A percentile compares a stretch with the other conserved stretches of the same genome.
Evolutionary conservation across 73 alveolate genomes (phyloP).

Genomic region (Symbiodinium natans): DNA sequence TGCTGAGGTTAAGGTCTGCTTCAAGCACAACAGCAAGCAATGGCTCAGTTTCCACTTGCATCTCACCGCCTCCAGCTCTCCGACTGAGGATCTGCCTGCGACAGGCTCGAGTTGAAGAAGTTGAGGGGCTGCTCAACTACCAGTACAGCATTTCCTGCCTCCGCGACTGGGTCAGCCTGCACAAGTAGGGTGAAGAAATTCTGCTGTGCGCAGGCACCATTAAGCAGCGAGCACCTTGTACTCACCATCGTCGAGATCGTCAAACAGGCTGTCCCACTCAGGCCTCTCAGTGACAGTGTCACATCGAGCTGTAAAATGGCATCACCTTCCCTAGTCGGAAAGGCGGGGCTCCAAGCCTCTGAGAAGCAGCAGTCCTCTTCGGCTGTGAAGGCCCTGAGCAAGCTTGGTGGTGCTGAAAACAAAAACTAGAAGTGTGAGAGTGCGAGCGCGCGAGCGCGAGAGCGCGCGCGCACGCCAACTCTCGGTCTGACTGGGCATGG

Average conservation of each 20-base stretch:
- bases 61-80: neutral
- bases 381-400: neutral
- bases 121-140: neutral
- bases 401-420: no score
- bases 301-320: neutral
- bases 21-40: no score
- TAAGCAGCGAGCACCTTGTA: neutral
- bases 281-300: no score
- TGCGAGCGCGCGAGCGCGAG: no score
- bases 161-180: neutral
- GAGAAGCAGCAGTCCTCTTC: neutral
- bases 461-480: no score
- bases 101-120: neutral
- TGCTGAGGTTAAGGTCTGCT: no score
- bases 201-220: neutral
- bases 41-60: neutral
- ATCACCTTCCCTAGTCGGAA: neutral
- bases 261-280: constrained; percentile 82
- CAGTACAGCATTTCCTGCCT: neutral
- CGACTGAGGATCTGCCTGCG: neutral
- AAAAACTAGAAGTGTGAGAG: no score
- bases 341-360: neutral
- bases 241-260: constrained; percentile 38
- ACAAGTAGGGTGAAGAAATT: neutral
- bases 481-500: no score